Base-by-base conservation (phyloP, 2,329 filamentous ascomycete genomes). In the Volutella citrinella region DNA sequence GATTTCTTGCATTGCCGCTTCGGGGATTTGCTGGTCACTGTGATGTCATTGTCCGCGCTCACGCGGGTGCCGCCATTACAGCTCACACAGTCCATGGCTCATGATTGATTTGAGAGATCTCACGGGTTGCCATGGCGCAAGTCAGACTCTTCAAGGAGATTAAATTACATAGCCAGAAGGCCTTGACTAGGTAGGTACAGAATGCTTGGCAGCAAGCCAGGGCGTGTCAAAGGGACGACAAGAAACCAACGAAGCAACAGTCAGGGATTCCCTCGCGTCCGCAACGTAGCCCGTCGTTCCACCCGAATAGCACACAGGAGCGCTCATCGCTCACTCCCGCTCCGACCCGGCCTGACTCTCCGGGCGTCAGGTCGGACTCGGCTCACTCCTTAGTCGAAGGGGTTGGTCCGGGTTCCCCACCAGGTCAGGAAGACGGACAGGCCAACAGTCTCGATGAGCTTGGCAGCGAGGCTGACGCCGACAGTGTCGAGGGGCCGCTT, bases 341-440 rank as follows among this genome's bases (percentile, higher is more conserved):
- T n/a, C n/a, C n/a, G n/a, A n/a, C n/a, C n/a, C n/a, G n/a, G n/a
- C n/a, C n/a, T n/a, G n/a, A n/a, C n/a, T n/a, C n/a, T n/a, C n/a
- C n/a, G n/a, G n/a, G n/a, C n/a, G n/a, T n/a, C n/a, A n/a, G n/a
- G n/a, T n/a, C n/a, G n/a, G n/a, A n/a, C n/a, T n/a, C n/a, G n/a
- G n/a, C n/a, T n/a, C n/a, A 41, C 45, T 54, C 36, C 57, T 75
- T 84, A 90, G 59, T 89, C 80, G 66, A 95, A 94, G 42, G 88
- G 88, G 73, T 89, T 91, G 69, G 88, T 93, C 61, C 86, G 84
- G 57, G 91, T 96, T 57, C 91, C 91, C 91, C 91, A 97, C 85
- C 87, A 97, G 61, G 88, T 95, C 55, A 97, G 75, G 78, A 97
- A 88, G 57, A 95, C 63, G 45, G 85, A 89, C 39, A 97, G 78